phyloP scores from a whole-genome alignment of 2,329 filamentous ascomycete genomes.

The Didymella pomorum region DNA sequence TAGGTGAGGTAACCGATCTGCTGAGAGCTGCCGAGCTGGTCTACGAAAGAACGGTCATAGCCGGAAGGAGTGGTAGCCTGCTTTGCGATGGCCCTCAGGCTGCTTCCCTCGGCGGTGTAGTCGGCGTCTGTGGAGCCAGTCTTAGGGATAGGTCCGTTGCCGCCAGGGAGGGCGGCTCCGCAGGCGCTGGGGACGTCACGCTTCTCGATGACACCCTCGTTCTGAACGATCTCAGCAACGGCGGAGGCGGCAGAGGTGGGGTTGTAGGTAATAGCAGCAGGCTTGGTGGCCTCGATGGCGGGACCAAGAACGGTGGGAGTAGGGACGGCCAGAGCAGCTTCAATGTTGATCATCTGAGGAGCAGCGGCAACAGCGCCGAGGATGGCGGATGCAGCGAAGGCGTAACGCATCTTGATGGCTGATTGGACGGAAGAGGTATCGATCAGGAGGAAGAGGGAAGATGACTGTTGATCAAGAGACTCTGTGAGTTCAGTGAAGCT shows the following conservation, averaged over 20 bases:
- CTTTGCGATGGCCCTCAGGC: constrained; percentile 22
- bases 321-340: constrained; percentile 46
- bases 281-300: constrained; percentile 36
- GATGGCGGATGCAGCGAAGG: constrained; percentile 30
- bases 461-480: constrained; percentile 15
- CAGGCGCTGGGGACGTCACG: constrained; percentile 19
- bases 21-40: constrained; percentile 28
- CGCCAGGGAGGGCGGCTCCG: constrained; percentile 20
- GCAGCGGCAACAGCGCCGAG: constrained; percentile 31
- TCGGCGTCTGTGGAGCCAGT: constrained; percentile 19
- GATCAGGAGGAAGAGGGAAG: constrained; percentile 10
- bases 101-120: constrained; percentile 20
- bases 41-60: constrained; percentile 31
- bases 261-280: constrained; percentile 39
- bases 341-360: constrained; percentile 48
- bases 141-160: constrained; percentile 24
- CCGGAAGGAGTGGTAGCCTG: constrained; percentile 23
- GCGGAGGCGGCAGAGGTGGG: constrained; percentile 39
- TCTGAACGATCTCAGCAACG: constrained; percentile 19
- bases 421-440: neutral
- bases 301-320: constrained; percentile 39
- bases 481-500: constrained; percentile 9
- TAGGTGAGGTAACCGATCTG: constrained; percentile 42
- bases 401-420: constrained; percentile 35
- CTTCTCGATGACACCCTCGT: constrained; percentile 16